Conservation (phyloP, 371 early-diverging fungal species). For the Syncephalastrum racemosum region DNA sequence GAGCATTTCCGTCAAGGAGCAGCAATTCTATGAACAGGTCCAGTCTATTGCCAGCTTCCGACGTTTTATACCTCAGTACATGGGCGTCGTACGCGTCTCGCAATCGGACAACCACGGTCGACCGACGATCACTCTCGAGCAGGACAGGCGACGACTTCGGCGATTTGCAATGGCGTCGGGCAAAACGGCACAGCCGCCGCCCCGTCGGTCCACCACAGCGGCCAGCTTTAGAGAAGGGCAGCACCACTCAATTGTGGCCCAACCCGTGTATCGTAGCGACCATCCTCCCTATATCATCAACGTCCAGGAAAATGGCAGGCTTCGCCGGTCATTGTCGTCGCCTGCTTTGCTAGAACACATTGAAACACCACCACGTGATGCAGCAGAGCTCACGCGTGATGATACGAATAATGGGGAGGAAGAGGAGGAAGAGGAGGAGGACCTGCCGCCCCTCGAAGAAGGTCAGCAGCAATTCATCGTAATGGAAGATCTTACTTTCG, state of each 20-base stretch:
- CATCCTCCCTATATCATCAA: constrained; percentile 10
- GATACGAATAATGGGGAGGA: too few relatives aligned
- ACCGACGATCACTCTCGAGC: constrained; percentile 13
- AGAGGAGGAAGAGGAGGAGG: not conserved
- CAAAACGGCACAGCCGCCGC: not conserved
- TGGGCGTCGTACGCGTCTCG: constrained; percentile 29
- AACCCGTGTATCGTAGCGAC: constrained; percentile 9
- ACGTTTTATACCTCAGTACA: constrained; percentile 31
- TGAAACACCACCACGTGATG: too few relatives aligned
- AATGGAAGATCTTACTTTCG: constrained; percentile 87
- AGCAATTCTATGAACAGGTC: constrained; percentile 26
- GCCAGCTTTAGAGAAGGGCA: not conserved
- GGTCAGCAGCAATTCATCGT: constrained; percentile 70
- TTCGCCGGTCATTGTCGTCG: not conserved
- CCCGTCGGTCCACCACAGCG: constrained; percentile 7
- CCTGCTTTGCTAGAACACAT: not conserved
- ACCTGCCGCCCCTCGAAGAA: constrained; percentile 2
- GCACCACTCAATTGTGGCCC: not conserved
- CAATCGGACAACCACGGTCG: constrained; percentile 3
- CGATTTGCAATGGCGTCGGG: not conserved
- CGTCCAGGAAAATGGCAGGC: not conserved
- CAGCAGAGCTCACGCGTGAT: too few relatives aligned
- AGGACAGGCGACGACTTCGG: constrained; percentile 12
- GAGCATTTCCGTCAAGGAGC: constrained; percentile 24
- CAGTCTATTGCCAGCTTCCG: constrained; percentile 20